These are phyloP conservation scores for Vaccinium myrtillus DNA, from an alignment of 148 eudicot species.

Conservation along the genomic window DNA sequence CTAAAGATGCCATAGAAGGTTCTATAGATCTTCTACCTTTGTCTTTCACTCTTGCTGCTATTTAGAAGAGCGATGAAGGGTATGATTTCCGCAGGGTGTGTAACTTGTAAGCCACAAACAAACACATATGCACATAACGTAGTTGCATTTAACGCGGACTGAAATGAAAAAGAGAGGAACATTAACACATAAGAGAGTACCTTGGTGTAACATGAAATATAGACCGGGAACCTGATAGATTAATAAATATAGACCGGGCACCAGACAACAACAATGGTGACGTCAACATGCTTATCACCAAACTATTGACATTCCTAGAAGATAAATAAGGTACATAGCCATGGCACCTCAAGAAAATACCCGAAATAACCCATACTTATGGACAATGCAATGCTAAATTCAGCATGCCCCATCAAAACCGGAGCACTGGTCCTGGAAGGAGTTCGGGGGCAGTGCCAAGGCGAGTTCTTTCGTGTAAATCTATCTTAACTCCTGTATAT, in stretches of 20 bases:
- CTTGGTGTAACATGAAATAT: background rate
- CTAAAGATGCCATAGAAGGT: background rate
- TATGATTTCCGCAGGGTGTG: too few species aligned
- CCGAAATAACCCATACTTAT: background rate
- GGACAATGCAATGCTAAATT: background rate
- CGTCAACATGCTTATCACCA: background rate
- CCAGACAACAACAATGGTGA: background rate
- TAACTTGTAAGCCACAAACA: background rate
- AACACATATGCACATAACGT: background rate
- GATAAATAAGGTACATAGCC: background rate
- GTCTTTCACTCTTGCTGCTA: background rate
- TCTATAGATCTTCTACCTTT: background rate
- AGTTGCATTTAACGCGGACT: background rate
- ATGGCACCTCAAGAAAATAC: background rate
- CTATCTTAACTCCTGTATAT: background rate
- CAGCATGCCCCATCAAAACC: background rate
- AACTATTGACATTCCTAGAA: background rate
- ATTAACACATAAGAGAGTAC: background rate
- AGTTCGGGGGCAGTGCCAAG: background rate
- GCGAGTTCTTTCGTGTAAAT: background rate
- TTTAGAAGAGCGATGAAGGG: background rate
- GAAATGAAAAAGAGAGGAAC: background rate
- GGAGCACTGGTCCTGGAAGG: background rate
- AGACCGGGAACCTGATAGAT: background rate
- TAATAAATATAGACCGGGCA: background rate